Conservation (phyloP, 176 grass and related monocot genomes). For the Musa itinerans region DNA sequence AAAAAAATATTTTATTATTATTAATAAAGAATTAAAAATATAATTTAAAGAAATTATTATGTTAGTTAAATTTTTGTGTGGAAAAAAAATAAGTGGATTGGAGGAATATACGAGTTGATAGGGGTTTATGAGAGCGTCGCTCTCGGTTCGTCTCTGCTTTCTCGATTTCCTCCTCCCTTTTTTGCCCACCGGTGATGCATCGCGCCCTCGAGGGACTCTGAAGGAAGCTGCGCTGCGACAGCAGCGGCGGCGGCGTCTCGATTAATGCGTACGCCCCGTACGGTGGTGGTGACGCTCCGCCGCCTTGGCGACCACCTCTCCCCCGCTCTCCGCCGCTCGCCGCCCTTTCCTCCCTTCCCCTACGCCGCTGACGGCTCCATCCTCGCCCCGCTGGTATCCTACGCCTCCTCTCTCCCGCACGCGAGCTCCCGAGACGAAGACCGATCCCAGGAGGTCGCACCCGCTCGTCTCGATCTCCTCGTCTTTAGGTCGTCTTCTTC, state of each 20-base stretch:
- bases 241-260: conserved; percentile 2
- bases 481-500: conserved; percentile 11
- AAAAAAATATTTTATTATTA: too few species aligned
- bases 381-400: conserved; percentile 4
- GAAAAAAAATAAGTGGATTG: too few species aligned
- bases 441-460: background rate
- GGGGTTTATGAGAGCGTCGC: too few species aligned
- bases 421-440: conserved; percentile 34
- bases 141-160: too few species aligned
- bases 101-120: too few species aligned
- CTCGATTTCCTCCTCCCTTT: background rate
- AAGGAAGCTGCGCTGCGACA: conserved; percentile 35
- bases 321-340: background rate
- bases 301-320: conserved; percentile 14
- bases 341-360: conserved; percentile 11
- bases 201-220: background rate
- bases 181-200: background rate
- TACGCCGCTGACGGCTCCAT: conserved; percentile 11
- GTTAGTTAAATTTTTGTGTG: too few species aligned
- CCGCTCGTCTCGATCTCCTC: background rate
- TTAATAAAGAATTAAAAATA: too few species aligned
- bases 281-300: conserved; percentile 14
- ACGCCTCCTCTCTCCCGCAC: conserved; percentile 26
- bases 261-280: conserved; percentile 35
- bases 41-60: too few species aligned